Evolutionary conservation across 371 early-diverging fungal genomes (phyloP).

Genomic region (Rhizoclosmatium hyalinum): DNA sequence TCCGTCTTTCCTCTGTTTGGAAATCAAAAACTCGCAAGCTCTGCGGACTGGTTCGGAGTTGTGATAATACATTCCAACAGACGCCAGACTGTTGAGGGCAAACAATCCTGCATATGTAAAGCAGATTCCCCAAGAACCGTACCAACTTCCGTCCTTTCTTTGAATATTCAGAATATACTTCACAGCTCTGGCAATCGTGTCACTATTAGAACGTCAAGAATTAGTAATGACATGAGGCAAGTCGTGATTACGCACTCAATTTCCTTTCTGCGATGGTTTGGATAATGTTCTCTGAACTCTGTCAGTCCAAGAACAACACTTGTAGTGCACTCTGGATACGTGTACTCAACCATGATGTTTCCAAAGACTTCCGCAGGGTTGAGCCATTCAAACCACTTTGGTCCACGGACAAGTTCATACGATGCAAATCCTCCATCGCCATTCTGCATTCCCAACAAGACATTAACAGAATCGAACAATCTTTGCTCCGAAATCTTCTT

Average conservation of each 20-base stretch:
- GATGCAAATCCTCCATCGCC: slow-evolving; percentile 87
- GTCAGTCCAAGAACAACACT: slow-evolving; percentile 86
- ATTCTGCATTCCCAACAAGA: slow-evolving; percentile 93
- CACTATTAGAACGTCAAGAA: slow-evolving; percentile 20
- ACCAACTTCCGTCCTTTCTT: slow-evolving; percentile 90
- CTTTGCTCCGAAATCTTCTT: slow-evolving; percentile 64
- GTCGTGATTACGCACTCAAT: slow-evolving; percentile 65
- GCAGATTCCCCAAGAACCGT: slow-evolving; percentile 96
- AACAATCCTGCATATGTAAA: slow-evolving; percentile 97
- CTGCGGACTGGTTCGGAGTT: slow-evolving; percentile 67
- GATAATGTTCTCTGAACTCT: slow-evolving; percentile 76
- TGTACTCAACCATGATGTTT: slow-evolving; percentile 95
- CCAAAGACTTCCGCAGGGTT: slow-evolving; percentile 96
- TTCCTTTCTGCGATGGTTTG: slow-evolving; percentile 81
- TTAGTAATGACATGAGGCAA: background rate
- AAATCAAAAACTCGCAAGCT: slow-evolving; percentile 87
- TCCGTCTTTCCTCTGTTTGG: slow-evolving; percentile 88
- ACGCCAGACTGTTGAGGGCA: slow-evolving; percentile 85
- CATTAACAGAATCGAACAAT: slow-evolving; percentile 84
- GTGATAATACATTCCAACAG: slow-evolving; percentile 81
- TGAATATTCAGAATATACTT: slow-evolving; percentile 78
- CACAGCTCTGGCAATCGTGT: slow-evolving; percentile 67
- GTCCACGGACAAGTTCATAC: slow-evolving; percentile 87
- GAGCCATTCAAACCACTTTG: slow-evolving; percentile 78
- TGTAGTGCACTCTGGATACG: slow-evolving; percentile 96